Evolutionary conservation across 2,329 filamentous ascomycete genomes (phyloP).

Genomic region (Pseudogymnoascus sp.): DNA sequence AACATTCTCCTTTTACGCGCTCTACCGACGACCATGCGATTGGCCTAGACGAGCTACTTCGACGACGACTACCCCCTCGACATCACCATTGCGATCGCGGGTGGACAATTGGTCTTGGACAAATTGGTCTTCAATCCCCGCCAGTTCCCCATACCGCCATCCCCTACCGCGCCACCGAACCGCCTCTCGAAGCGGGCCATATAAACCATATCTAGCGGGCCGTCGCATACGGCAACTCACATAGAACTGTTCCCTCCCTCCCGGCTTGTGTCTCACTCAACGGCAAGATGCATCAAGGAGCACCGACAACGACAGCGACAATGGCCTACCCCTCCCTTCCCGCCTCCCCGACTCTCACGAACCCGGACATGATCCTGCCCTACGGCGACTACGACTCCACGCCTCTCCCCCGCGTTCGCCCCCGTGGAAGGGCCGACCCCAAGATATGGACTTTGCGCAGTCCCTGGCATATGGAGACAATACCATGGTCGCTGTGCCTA

Average conservation of each 20-base stretch:
- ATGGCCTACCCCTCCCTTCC: constrained; percentile 45
- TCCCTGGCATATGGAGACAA: constrained; percentile 26
- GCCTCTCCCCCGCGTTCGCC: constrained; percentile 36
- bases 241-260: neutral
- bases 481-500: constrained; percentile 36
- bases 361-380: constrained; percentile 91
- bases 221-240: neutral
- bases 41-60: neutral
- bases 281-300: constrained; percentile 13
- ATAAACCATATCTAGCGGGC: neutral
- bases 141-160: neutral
- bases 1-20: neutral
- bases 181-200: neutral
- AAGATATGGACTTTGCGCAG: constrained; percentile 32
- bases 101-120: neutral
- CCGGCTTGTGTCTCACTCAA: constrained; percentile 2
- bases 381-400: constrained; percentile 57
- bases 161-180: neutral
- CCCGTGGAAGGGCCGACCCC: constrained; percentile 26
- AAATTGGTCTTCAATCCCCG: neutral
- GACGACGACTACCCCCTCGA: neutral
- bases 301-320: constrained; percentile 21
- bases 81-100: neutral
- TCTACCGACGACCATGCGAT: neutral
- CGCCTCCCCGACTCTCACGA: constrained; percentile 79